These are phyloP conservation scores for Conticribra guillardii DNA, from an alignment of 108 stramenopile species.

Conservation along the genomic window DNA sequence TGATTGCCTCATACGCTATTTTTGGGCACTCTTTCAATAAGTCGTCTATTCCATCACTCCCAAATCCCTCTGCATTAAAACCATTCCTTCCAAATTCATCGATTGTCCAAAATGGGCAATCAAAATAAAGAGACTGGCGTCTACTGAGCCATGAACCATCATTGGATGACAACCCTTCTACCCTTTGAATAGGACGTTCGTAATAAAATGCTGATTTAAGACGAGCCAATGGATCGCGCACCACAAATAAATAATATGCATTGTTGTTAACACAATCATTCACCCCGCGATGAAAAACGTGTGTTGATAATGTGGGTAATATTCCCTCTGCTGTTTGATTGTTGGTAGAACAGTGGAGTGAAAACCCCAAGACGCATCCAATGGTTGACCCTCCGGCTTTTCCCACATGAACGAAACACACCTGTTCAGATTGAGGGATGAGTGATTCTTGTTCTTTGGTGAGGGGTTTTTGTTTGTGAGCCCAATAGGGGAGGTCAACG, in stretches of 20 bases:
- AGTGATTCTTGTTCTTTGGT: no score
- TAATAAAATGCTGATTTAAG: constrained; percentile 1
- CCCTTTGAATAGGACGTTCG: constrained; percentile 2
- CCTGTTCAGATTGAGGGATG: constrained; percentile 1
- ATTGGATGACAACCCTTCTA: background rate
- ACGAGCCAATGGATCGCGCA: constrained; percentile 2
- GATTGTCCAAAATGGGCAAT: constrained; percentile 6
- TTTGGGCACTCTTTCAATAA: background rate
- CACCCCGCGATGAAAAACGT: constrained; percentile 4
- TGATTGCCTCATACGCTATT: background rate
- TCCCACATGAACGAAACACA: constrained; percentile 13
- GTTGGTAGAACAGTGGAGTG: background rate
- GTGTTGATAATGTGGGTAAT: background rate
- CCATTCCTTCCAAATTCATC: background rate
- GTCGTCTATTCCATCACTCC: background rate
- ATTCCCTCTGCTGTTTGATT: background rate
- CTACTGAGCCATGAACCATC: background rate
- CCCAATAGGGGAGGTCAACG: no score
- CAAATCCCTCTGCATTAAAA: background rate
- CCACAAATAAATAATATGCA: constrained; percentile 7
- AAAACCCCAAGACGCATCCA: background rate
- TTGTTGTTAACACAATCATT: constrained; percentile 6
- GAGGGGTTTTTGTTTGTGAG: no score
- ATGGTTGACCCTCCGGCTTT: constrained; percentile 9
- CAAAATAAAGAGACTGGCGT: background rate